Conservation (phyloP, 164 flowering plant species). For the Warburgia ugandensis region DNA sequence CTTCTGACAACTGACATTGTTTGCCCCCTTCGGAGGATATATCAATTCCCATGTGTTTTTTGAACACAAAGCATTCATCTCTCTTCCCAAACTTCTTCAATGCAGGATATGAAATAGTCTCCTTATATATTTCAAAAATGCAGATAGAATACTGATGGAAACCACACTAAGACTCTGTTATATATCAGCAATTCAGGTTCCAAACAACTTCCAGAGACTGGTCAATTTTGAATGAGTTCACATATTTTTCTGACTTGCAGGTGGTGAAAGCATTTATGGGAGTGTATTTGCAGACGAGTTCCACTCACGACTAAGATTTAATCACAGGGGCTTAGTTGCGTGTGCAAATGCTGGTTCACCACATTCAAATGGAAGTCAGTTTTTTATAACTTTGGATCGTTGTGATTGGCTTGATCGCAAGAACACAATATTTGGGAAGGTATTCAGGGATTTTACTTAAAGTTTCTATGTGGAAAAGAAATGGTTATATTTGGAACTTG, state of each 20-base stretch:
- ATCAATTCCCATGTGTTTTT: too few relatives aligned
- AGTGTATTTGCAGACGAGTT: slow-evolving; percentile 66
- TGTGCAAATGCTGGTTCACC: slow-evolving; percentile 82
- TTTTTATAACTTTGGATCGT: slow-evolving; percentile 79
- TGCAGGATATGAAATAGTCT: too few relatives aligned
- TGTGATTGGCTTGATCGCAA: slow-evolving; percentile 89
- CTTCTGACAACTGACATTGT: too few relatives aligned
- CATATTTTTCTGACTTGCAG: slow-evolving; percentile 27
- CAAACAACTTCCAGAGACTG: background rate
- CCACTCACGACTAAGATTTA: slow-evolving; percentile 87
- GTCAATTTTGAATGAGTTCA: background rate
- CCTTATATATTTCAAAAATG: too few relatives aligned
- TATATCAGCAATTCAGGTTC: background rate
- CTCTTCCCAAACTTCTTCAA: too few relatives aligned
- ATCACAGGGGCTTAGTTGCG: slow-evolving; percentile 88
- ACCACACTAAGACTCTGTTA: too few relatives aligned
- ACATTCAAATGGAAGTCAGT: slow-evolving; percentile 92
- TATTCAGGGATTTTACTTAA: slow-evolving; percentile 15
- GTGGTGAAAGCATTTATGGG: slow-evolving; percentile 94
- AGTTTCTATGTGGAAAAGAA: background rate
- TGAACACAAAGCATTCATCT: too few relatives aligned
- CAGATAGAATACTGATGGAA: too few relatives aligned
- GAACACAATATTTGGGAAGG: slow-evolving; percentile 96
- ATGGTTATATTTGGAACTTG: background rate
- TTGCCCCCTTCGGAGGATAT: too few relatives aligned